phyloP scores from a whole-genome alignment of 768 basidiomycete genomes.

The Daedalea quercina region DNA sequence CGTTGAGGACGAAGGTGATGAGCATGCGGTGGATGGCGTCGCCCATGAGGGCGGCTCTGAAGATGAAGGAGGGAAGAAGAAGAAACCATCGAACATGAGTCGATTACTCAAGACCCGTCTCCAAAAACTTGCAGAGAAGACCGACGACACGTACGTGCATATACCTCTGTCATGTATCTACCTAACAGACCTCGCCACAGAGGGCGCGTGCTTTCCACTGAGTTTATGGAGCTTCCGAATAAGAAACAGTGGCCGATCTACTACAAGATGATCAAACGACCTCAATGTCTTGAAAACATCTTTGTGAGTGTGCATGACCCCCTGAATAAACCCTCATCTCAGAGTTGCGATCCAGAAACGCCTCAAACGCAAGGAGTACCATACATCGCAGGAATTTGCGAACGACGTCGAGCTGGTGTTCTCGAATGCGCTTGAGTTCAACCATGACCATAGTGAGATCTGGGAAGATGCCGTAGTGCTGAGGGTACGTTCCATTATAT shows the following conservation, averaged over 20 bases:
- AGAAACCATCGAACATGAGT: conserved; percentile 56
- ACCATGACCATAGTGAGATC: conserved; percentile 76
- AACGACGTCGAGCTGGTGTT: conserved; percentile 88
- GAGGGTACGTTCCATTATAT: conserved; percentile 37
- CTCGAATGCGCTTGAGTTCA: conserved; percentile 83
- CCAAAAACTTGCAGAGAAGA: conserved; percentile 67
- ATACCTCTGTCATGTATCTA: background rate
- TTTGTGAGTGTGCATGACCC: conserved; percentile 42
- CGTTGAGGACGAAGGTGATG: conserved; percentile 19
- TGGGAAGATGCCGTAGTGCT: conserved; percentile 73
- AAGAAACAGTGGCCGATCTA: conserved; percentile 76
- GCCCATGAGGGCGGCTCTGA: conserved; percentile 34
- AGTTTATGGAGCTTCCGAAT: conserved; percentile 82
- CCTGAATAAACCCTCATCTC: background rate
- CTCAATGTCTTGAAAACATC: conserved; percentile 72
- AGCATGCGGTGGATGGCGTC: conserved; percentile 28
- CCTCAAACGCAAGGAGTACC: conserved; percentile 76
- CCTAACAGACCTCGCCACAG: conserved; percentile 27
- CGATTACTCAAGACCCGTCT: conserved; percentile 62
- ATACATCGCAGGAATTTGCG: conserved; percentile 60
- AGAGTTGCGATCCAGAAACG: conserved; percentile 48
- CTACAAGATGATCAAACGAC: conserved; percentile 72
- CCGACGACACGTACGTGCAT: conserved; percentile 55
- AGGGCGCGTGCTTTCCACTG: conserved; percentile 58
- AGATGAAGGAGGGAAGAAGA: conserved; percentile 39